Evolutionary conservation across 139 green algal species (phyloP), one percentile per base, ranked within the genome.

Genomic region (Coelastrella sp.): DNA sequence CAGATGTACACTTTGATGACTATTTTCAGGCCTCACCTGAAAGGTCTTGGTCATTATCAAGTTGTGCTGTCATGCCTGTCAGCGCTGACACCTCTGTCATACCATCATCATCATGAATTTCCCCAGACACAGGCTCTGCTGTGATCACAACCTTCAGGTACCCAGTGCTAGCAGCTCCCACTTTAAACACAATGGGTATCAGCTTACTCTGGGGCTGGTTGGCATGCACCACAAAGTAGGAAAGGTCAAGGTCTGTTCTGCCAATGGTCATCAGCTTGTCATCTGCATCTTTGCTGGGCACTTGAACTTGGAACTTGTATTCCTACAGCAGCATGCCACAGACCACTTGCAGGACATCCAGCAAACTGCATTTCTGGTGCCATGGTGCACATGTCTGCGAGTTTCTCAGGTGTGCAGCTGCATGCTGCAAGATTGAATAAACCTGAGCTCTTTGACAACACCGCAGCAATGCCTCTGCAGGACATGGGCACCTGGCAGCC

Each of bases 291-390:
- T 89, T 90, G 7, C 49, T 76, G 6, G 92, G 89, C 56, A 94
- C 92, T 78, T 96, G 93, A 22, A 96, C 80, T 80, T 95, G 94
- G 84, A 96, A 92, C 60, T 91, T 83, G 89, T 95, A 96, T 15
- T 95, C 91, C 93, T 95, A 80, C 85, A 90, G 24, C 57, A 56
- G 24, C n/a, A 11, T 17, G 66, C n/a, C 56, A 49, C 66, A 74
- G 15, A 8, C n/a, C 78, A 83, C 8, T 59, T n/a, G 73, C 35
- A 49, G 1, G 35, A 49, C 68, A 70, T 57, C 6, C 6, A 25
- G 73, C 63, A 49, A 3, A 49, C 35, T 49, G 65, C 15, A 85
- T 56, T 6, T 11, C 80, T 24, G 58, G 15, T 7, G 7, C 8
- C 56, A 10, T 57, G 17, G 14, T n/a, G 8, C 19, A 72, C 22